Conservation (phyloP, 2,329 filamentous ascomycete genomes). For the Botrytis byssoidea region DNA sequence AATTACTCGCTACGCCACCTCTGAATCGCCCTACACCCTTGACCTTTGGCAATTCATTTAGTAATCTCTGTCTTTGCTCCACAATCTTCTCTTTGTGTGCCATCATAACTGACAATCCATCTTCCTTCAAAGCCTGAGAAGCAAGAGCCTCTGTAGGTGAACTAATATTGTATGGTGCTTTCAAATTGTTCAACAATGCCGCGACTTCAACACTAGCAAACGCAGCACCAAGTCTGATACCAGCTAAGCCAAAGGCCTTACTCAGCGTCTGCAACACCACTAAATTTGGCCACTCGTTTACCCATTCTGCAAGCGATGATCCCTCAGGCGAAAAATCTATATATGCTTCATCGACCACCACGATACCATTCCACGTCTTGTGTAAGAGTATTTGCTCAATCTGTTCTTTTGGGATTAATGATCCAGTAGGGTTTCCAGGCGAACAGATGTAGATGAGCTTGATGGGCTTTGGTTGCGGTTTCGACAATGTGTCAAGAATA, state of each 20-base stretch:
- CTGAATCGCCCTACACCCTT: slow-evolving; percentile 76
- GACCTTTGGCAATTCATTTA: slow-evolving; percentile 70
- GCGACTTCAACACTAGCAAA: slow-evolving; percentile 78
- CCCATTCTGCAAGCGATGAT: slow-evolving; percentile 85
- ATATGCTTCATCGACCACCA: slow-evolving; percentile 94
- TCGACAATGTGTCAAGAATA: slow-evolving; percentile 64
- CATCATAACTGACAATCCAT: slow-evolving; percentile 72
- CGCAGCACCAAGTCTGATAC: slow-evolving; percentile 83
- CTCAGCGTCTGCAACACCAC: slow-evolving; percentile 99
- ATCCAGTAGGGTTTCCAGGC: slow-evolving; percentile 90
- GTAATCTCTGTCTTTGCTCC: slow-evolving; percentile 71
- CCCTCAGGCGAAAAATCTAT: slow-evolving; percentile 85
- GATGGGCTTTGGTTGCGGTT: slow-evolving; percentile 58
- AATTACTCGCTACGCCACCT: slow-evolving; percentile 82
- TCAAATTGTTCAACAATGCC: slow-evolving; percentile 80
- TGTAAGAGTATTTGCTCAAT: slow-evolving; percentile 74
- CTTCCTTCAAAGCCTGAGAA: slow-evolving; percentile 63
- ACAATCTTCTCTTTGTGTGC: slow-evolving; percentile 68
- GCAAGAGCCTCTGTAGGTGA: slow-evolving; percentile 84
- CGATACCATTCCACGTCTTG: slow-evolving; percentile 90
- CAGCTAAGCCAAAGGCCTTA: slow-evolving; percentile 94
- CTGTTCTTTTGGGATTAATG: slow-evolving; percentile 72
- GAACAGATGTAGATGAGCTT: slow-evolving; percentile 94
- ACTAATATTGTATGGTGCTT: slow-evolving; percentile 94
- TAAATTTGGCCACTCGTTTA: slow-evolving; percentile 87